These are phyloP conservation scores for Penicillium canescens DNA, from an alignment of 495 filamentous ascomycete species.

Conservation along the genomic window DNA sequence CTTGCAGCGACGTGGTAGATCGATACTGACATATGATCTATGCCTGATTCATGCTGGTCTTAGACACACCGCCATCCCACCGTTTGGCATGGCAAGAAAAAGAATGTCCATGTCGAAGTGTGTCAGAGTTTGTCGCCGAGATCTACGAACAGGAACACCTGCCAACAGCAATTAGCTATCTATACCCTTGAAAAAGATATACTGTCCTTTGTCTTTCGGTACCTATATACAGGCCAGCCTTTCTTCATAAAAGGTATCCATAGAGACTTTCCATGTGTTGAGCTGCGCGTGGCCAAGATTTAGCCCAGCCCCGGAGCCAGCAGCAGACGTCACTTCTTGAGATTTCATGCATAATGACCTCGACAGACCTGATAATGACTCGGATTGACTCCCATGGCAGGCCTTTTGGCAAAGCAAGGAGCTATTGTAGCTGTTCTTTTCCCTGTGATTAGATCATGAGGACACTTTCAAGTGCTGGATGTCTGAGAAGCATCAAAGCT, in stretches of 20 bases:
- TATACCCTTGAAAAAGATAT: not conserved
- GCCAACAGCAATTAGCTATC: no score
- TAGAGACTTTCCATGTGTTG: not conserved
- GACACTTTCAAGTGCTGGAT: not conserved
- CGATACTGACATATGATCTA: constrained; percentile 1
- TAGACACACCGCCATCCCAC: constrained; percentile 1
- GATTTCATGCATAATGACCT: constrained; percentile 2
- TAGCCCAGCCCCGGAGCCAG: not conserved
- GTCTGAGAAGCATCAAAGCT: not conserved
- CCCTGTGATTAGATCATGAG: not conserved
- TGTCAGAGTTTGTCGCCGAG: no score
- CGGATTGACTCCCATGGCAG: not conserved
- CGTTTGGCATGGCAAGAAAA: not conserved
- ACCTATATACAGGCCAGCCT: not conserved
- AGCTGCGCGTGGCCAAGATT: not conserved
- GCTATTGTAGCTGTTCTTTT: not conserved
- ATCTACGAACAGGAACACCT: no score
- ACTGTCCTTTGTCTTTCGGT: not conserved
- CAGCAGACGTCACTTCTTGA: not conserved
- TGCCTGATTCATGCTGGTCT: not conserved
- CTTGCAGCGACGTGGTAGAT: constrained; percentile 2
- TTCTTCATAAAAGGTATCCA: not conserved
- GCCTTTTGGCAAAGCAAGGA: not conserved
- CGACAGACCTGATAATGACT: not conserved
- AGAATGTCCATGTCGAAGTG: not conserved